Base-by-base conservation (phyloP, 1,284 basidiomycete species). In the Xerocomus amazonicus region DNA sequence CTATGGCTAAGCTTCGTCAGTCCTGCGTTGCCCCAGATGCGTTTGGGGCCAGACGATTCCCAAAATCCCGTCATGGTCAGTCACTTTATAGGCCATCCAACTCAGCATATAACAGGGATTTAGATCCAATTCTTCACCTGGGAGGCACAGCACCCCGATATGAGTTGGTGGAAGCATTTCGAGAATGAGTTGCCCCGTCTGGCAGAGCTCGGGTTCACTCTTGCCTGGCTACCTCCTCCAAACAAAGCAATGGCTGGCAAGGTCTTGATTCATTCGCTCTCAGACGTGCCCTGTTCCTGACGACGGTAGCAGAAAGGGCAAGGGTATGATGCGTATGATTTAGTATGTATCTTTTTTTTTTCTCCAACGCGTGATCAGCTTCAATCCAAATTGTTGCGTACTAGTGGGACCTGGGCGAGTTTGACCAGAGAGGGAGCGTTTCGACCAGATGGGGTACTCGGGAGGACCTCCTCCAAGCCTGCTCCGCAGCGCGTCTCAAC, bases 361-460 rank as follows among this genome's bases (percentile, higher is more conserved):
- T 23, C 19, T 4, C 9, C n/a, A 41, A 23, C 50, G 17, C 37
- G 23, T 23, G 19, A 23, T 4, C 40, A 8, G 9, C 38, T 36
- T 45, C n/a, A 27, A 12, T 34, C 34, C 34, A 40, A 23, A 35
- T 28, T 14, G 27, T 23, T 47, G 26, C 42, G 31, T 19, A 14
- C 26, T 52, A 92, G 80, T 93, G 89, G 88, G 92, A 94, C 65
- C 72, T 97, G 9, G 95, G 95, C 42, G 94, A 97, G 73, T 97
- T 97, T 58, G 72, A 92, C 45, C 88, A 91, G 67, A 95, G 92
- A 67, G 89, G 87, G 10, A 72, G 79, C n/a, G 70, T 81, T 45
- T 68, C 75, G 9, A 97, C 94, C n/a, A 81, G 94, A 55, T 98
- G 93, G 91, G 95, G 95, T 16, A 88, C 86, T 12, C 88, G 87